These are phyloP conservation scores for Infundibulicybe gibba DNA, from an alignment of 768 basidiomycete genomes.

Conservation along the genomic window DNA sequence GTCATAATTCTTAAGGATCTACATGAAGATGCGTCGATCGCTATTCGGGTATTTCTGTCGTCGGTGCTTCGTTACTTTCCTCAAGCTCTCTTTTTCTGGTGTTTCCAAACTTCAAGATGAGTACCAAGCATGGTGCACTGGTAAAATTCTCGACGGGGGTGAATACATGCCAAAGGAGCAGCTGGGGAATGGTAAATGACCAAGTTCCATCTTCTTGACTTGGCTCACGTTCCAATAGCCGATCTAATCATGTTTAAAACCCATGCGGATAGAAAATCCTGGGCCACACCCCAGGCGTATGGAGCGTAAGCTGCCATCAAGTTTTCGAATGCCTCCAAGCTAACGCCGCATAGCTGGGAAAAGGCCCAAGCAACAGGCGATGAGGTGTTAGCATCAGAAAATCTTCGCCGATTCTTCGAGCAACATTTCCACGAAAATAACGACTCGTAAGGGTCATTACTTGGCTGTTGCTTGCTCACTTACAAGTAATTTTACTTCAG, in stretches of 20 bases:
- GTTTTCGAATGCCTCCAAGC: too few species aligned
- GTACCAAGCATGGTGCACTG: conserved; percentile 61
- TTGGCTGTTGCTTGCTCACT: background rate
- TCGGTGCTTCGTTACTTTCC: conserved; percentile 69
- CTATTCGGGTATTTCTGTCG: conserved; percentile 81
- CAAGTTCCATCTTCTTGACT: background rate
- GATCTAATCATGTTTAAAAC: conserved; percentile 60
- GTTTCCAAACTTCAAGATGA: conserved; percentile 64
- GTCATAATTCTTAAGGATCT: background rate
- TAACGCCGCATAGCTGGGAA: conserved; percentile 51
- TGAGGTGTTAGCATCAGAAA: conserved; percentile 65
- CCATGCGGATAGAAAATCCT: conserved; percentile 59
- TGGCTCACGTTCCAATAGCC: conserved; percentile 17
- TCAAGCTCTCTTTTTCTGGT: conserved; percentile 74
- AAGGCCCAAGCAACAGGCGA: conserved; percentile 63
- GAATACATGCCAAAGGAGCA: conserved; percentile 47
- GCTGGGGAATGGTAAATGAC: conserved; percentile 38
- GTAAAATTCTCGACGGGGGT: conserved; percentile 46
- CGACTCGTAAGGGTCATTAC: conserved; percentile 59
- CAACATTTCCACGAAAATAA: conserved; percentile 78
- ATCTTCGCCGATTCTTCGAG: conserved; percentile 76
- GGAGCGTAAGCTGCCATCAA: conserved; percentile 40
- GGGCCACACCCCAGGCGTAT: conserved; percentile 60
- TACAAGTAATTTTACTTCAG: conserved; percentile 29
- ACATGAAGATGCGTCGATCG: conserved; percentile 61